These are phyloP conservation scores for Phoma sp. DNA, from an alignment of 2,329 filamentous ascomycete species.

Conservation along the genomic window DNA sequence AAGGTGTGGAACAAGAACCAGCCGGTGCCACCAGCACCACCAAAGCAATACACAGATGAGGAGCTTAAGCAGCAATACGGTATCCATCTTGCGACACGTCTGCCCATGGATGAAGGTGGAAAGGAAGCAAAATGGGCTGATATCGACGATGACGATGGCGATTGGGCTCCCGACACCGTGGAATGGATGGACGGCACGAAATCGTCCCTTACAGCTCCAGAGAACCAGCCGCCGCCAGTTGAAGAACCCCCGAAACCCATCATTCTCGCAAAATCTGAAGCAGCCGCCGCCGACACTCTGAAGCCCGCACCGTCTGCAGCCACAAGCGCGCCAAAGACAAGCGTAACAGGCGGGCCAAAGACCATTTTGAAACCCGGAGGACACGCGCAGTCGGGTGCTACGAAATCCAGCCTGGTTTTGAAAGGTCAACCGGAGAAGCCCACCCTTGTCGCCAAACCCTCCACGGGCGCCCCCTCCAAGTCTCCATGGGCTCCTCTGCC, in stretches of 20 bases:
- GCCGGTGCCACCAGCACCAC: conserved; percentile 74
- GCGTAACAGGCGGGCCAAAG: conserved; percentile 51
- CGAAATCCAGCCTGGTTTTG: conserved; percentile 65
- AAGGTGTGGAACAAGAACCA: conserved; percentile 91
- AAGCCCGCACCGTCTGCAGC: conserved; percentile 31
- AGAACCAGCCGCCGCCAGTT: conserved; percentile 41
- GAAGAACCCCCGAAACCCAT: conserved; percentile 34
- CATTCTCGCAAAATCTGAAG: conserved; percentile 26
- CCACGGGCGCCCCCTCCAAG: conserved; percentile 75
- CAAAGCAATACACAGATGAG: conserved; percentile 85
- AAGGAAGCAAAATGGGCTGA: conserved; percentile 88
- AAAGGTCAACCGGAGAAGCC: conserved; percentile 75
- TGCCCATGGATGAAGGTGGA: conserved; percentile 75
- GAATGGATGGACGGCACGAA: conserved; percentile 91
- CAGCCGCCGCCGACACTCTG: conserved; percentile 50
- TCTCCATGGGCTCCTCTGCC: conserved; percentile 92
- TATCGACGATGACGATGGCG: conserved; percentile 87
- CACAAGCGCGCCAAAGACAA: conserved; percentile 46
- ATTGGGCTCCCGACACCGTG: conserved; percentile 84
- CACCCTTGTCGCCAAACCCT: conserved; percentile 75
- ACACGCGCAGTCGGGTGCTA: conserved; percentile 40
- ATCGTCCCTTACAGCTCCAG: conserved; percentile 71
- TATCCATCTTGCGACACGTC: conserved; percentile 81
- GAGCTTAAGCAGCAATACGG: conserved; percentile 84
- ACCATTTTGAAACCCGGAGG: conserved; percentile 60